These are phyloP conservation scores for Colletotrichum orchidophilum DNA, from an alignment of 2,329 filamentous ascomycete species.

Conservation along the genomic window DNA sequence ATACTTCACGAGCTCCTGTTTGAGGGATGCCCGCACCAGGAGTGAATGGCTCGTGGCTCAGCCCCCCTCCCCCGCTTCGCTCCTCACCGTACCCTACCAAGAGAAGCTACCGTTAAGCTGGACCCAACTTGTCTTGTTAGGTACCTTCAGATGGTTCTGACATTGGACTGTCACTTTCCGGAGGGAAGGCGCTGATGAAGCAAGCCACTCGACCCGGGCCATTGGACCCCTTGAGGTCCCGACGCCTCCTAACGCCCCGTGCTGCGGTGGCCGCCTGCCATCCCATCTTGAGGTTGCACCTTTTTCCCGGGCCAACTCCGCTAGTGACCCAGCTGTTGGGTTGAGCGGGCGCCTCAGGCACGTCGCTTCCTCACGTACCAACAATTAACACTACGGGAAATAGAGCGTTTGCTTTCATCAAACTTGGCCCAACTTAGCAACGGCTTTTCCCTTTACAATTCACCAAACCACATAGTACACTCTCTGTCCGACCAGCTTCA, in stretches of 20 bases:
- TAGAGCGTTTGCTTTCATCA: not conserved
- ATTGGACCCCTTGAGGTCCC: slow-evolving; percentile 6
- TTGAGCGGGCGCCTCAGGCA: not conserved
- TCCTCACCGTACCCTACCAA: not conserved
- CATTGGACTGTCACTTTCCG: not conserved
- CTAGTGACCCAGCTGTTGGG: slow-evolving; percentile 23
- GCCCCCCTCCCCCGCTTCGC: not conserved
- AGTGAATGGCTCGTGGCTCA: not conserved
- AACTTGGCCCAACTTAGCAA: not conserved
- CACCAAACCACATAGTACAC: not conserved
- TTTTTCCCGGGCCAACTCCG: not conserved
- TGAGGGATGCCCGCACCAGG: not conserved
- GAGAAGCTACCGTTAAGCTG: not conserved
- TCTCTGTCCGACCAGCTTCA: too few species aligned
- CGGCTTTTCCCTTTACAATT: not conserved
- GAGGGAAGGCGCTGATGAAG: slow-evolving; percentile 8
- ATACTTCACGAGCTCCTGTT: not conserved
- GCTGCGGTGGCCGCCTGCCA: slow-evolving; percentile 23
- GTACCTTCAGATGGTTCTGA: not conserved
- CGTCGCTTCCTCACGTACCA: not conserved
- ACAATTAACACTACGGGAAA: not conserved
- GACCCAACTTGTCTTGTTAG: not conserved
- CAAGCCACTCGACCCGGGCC: slow-evolving; percentile 24
- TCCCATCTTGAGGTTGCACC: slow-evolving; percentile 20
- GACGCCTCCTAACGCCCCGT: slow-evolving; percentile 20